Evolutionary conservation across 2,329 filamentous ascomycete genomes (phyloP).

Genomic region (Diaporthe capsici): DNA sequence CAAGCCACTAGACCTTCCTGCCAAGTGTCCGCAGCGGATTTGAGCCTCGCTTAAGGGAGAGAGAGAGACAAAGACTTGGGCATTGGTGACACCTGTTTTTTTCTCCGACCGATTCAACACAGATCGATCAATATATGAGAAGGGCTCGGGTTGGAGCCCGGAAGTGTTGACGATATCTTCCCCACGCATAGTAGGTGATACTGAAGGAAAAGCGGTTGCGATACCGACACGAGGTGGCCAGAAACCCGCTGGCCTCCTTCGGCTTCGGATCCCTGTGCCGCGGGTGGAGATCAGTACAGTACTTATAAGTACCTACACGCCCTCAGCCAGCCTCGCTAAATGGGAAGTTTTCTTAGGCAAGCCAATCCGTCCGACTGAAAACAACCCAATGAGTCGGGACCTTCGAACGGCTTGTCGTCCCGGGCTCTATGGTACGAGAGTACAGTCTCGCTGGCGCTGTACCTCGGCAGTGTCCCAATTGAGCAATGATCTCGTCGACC

Average conservation of each 20-base stretch:
- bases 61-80: constrained; percentile 20
- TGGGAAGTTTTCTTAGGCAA: not conserved
- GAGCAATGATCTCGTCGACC: constrained; percentile 16
- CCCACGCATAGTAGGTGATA: no score
- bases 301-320: not conserved
- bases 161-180: not conserved
- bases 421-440: not conserved
- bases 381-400: not conserved
- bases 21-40: constrained; percentile 1
- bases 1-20: not conserved
- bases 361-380: not conserved
- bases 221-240: not conserved
- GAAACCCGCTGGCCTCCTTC: not conserved
- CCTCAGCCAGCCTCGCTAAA: not conserved
- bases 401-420: not conserved
- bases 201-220: not conserved
- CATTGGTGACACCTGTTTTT: not conserved
- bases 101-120: constrained; percentile 14
- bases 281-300: not conserved
- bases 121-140: no score
- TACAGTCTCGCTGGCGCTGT: not conserved
- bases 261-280: not conserved
- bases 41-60: constrained; percentile 3
- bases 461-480: constrained; percentile 30
- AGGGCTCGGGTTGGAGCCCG: no score